Base-by-base conservation (phyloP, 768 basidiomycete genomes). In the Serendipita indica region DNA sequence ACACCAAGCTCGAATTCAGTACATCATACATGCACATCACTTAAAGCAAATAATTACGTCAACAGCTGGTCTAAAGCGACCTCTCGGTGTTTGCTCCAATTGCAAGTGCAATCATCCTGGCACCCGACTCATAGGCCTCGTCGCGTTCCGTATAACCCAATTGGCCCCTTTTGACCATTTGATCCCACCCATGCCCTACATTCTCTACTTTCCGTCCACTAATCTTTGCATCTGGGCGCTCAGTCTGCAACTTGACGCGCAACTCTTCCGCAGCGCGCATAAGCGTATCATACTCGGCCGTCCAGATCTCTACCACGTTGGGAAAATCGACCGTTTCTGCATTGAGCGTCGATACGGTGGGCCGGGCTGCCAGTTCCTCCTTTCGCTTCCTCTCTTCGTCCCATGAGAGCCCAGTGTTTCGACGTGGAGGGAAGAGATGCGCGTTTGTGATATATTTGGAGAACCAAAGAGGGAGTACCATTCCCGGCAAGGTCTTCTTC, bases 181-280 rank as follows among this genome's bases (percentile, higher is more conserved):
- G 25, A 27, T 54, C 49, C 49, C 49, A 54, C 30, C 49, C 49
- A 54, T 54, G 49, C 20, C 49, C 49, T 20, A 54, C 49, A 12
- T 28, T 28, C 49, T 25, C 32, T 13, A 54, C 22, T 28, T 27
- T 28, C n/a, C 25, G 22, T 16, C 49, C 49, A 54, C 22, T 25
- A 18, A 54, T 28, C 16, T 30, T 18, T 12, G 32, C 49, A 10
- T 37, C 1, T 25, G 41, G 5, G 43, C 43, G 14, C 12, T 46
- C 43, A 18, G 12, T 37, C 18, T 10, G 10, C 35, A 43, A 25
- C 27, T 43, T 43, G 7, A 25, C 27, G 7, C 49, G 22, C 10
- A 54, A 18, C n/a, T 27, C 49, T 54, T 54, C 49, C 10, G 49
- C 32, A 3, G 4, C 49, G 2, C 49, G 49, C 32, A 33, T 54